Base-by-base conservation (phyloP, 2,329 filamentous ascomycete species). In the Penicillium olsonii region DNA sequence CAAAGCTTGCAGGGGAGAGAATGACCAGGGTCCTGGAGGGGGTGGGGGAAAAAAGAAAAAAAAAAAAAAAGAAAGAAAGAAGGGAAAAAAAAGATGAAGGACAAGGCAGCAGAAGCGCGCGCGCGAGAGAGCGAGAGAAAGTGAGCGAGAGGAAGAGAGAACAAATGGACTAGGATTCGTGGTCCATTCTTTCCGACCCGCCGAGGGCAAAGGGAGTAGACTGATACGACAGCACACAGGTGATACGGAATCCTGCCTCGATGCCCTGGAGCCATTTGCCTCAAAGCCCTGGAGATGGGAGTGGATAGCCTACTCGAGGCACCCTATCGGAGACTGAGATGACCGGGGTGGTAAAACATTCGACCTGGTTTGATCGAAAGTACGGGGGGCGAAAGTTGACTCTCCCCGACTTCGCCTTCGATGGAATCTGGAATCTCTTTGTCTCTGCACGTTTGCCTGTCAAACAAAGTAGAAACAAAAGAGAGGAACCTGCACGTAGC, bases 371-470 rank as follows among this genome's bases (percentile, higher is more conserved):
- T 42, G 45, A 27, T 27, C 14, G 20, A 37, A 29, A 48, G 33
- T 48, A 44, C 39, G 24, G 50, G 56, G 55, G 53, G 51, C 35
- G n/a, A 45, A 35, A 34, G 53, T 37, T 22, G 39, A 17, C 24
- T 49, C 51, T 60, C 55, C 56, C 57, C 58, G 55, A 60, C 33
- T 34, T 22, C 29, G 20, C 26, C 34, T 18, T 24, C 42, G 42
- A 39, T 29, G 9, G 15, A 15, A 50, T 38, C 31, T 37, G 48
- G 47, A 38, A 56, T 34, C 41, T 47, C 51, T 53, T 57, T 59
- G 54, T 55, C 48, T 57, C 59, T 62, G 59, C 56, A 62, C 49
- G 59, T 62, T 62, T 62, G 59, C 55, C 42, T 53, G 52, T 56
- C 58, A 62, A 61, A 56, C 52, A 61, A 53, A 59, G 49, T 54